Percentiles rank a stretch among this genome's conserved stretches.
Evolutionary conservation across 2,329 filamentous ascomycete species (phyloP).

Genomic region (Exserohilum turcica): DNA sequence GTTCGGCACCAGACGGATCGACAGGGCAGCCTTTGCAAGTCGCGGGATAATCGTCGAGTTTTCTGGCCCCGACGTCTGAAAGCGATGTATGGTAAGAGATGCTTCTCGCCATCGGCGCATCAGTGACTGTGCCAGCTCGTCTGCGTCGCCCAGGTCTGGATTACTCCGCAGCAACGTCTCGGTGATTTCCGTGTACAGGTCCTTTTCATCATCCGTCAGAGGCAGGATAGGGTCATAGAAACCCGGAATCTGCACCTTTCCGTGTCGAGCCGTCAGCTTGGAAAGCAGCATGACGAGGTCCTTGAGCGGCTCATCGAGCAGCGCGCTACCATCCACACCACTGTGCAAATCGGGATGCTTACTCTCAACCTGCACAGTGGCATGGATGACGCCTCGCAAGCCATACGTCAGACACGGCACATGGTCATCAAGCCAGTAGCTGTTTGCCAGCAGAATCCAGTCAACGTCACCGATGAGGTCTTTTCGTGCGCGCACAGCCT

Average conservation of each 20-base stretch:
- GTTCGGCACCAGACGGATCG: constrained; percentile 88
- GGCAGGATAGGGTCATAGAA: constrained; percentile 87
- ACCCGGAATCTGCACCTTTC: constrained; percentile 80
- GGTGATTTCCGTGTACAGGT: constrained; percentile 83
- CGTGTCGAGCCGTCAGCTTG: constrained; percentile 79
- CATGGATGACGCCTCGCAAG: constrained; percentile 89
- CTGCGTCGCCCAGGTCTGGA: constrained; percentile 65
- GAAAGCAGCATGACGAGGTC: constrained; percentile 85
- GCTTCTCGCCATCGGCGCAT: constrained; percentile 96
- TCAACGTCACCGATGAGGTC: constrained; percentile 86
- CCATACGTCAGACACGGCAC: constrained; percentile 96
- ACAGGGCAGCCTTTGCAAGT: constrained; percentile 85
- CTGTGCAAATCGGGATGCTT: constrained; percentile 88
- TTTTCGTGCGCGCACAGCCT: constrained; percentile 80
- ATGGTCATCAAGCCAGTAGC: constrained; percentile 97
- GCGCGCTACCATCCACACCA: constrained; percentile 91
- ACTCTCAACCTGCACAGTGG: constrained; percentile 85
- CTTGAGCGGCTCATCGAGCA: constrained; percentile 89
- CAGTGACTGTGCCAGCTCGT: constrained; percentile 78
- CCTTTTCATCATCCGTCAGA: constrained; percentile 74
- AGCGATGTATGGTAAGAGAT: constrained; percentile 89
- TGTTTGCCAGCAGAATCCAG: constrained; percentile 94
- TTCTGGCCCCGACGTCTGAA: constrained; percentile 85
- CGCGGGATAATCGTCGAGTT: constrained; percentile 91
- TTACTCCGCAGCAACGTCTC: constrained; percentile 75